Evolutionary conservation across 2,329 filamentous ascomycete genomes (phyloP), one percentile per base, ranked within the genome.

Genomic region (Aspergillus pseudoglaucus): DNA sequence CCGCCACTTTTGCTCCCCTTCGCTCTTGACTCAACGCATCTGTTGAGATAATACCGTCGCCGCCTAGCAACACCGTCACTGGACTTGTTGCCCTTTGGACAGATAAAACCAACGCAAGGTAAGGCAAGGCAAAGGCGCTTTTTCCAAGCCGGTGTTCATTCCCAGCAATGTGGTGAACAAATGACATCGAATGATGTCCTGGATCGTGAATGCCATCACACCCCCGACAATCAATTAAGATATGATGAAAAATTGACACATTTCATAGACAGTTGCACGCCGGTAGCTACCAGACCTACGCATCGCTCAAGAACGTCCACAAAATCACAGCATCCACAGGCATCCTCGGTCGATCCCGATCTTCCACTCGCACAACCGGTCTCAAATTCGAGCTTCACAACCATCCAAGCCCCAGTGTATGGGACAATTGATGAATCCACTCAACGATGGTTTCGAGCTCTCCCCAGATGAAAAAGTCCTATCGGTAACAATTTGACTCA

Each of bases 281-380:
- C 3, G 41, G 17, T 25, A 48, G 35, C n/a, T 50, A 49, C 43
- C 47, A 50, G n/a, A 52, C 47, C 10, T 50, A 47, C 17, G 51
- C 51, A 33, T 45, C 52, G 9, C 37, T 53, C 10, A 37, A 30
- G 22, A 37, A 41, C 4, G 42, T 53, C 4, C 45, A 45, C 33
- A 49, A 18, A n/a, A 48, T 51, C 10, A 22, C 30, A 35, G 49
- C 39, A 23, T 53, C 51, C 12, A 33, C 17, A 8, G 47, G 51
- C 18, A 38, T 40, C 18, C n/a, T n/a, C n/a, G n/a, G n/a, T n/a
- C 15, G 35, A 39, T 51, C 44, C 7, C 49, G 48, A 46, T 23
- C 46, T 17, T 9, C 39, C 2, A 23, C 22, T 42, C 15, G 27
- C 32, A 47, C 51, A 44, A 41, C 48, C 7, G 48, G 46, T 4